Conservation (phyloP, 768 basidiomycete genomes). For the Leccinum uliginosum region DNA sequence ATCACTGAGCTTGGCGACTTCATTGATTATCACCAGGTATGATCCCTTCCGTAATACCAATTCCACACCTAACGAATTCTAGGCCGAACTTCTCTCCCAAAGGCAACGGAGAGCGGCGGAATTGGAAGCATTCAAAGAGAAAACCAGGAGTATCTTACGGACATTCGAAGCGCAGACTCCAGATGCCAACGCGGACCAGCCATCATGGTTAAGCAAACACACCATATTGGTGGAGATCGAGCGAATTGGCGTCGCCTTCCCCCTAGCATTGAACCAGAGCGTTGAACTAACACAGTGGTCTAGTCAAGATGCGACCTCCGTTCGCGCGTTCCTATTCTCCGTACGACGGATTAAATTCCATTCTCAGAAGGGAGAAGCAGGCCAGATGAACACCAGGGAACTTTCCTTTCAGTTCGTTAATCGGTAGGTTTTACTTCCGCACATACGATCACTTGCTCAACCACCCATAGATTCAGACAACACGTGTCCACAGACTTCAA, state of each 20-base stretch:
- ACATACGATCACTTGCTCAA: constrained; percentile 3
- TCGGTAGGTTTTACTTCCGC: constrained; percentile 41
- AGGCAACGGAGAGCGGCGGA: constrained; percentile 75
- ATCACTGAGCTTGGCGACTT: constrained; percentile 89
- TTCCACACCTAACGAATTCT: constrained; percentile 16
- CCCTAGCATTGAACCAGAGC: constrained; percentile 61
- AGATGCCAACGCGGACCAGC: constrained; percentile 15
- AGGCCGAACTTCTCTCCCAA: constrained; percentile 73
- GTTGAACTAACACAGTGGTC: constrained; percentile 44
- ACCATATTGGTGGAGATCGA: constrained; percentile 51
- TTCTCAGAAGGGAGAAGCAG: constrained; percentile 72
- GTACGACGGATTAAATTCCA: constrained; percentile 71
- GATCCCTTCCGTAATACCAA: neutral
- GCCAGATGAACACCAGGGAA: constrained; percentile 64
- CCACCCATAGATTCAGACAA: constrained; percentile 68
- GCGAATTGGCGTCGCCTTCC: constrained; percentile 88
- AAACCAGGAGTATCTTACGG: constrained; percentile 65
- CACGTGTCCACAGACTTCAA: constrained; percentile 64
- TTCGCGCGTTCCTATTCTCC: constrained; percentile 84
- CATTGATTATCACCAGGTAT: constrained; percentile 77
- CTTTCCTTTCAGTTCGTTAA: constrained; percentile 86
- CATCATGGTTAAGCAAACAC: constrained; percentile 55
- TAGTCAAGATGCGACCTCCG: constrained; percentile 38
- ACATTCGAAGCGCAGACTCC: constrained; percentile 66
- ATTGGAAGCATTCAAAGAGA: constrained; percentile 78